Percentiles rank a stretch among this genome's conserved stretches.
phyloP scores from a whole-genome alignment of 2,329 filamentous ascomycete species.

The Diplodia sapinea region DNA sequence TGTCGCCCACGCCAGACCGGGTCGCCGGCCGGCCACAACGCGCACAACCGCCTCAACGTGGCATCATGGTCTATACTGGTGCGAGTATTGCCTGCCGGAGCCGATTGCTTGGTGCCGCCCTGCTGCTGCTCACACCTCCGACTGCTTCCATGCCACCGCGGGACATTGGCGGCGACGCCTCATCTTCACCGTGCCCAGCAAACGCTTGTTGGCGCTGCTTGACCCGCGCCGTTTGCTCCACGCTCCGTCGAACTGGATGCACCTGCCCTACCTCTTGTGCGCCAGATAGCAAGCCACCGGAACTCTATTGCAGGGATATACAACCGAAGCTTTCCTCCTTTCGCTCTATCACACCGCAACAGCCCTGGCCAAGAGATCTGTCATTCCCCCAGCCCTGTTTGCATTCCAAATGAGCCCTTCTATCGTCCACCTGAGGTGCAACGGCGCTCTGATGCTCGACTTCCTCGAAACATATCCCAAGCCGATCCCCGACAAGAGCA shows the following conservation, averaged over 20 bases:
- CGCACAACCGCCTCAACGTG: constrained; percentile 15
- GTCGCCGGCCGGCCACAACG: constrained; percentile 4
- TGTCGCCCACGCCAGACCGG: constrained; percentile 4
- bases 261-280: neutral
- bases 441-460: too few relatives aligned
- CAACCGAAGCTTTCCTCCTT: constrained; percentile 15
- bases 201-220: neutral
- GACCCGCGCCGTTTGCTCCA: constrained; percentile 1
- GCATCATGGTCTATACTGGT: neutral
- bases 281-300: constrained; percentile 9
- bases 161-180: neutral
- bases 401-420: constrained; percentile 13
- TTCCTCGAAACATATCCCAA: too few relatives aligned
- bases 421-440: neutral
- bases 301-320: neutral
- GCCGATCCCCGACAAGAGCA: too few relatives aligned
- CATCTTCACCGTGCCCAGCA: neutral
- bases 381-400: neutral
- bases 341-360: constrained; percentile 14
- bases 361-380: neutral
- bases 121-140: neutral
- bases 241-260: neutral
- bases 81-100: constrained; percentile 3
- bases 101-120: neutral
- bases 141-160: neutral